Evolutionary conservation across 2,329 filamentous ascomycete species (phyloP).

Genomic region (Rhinocladiella similis): DNA sequence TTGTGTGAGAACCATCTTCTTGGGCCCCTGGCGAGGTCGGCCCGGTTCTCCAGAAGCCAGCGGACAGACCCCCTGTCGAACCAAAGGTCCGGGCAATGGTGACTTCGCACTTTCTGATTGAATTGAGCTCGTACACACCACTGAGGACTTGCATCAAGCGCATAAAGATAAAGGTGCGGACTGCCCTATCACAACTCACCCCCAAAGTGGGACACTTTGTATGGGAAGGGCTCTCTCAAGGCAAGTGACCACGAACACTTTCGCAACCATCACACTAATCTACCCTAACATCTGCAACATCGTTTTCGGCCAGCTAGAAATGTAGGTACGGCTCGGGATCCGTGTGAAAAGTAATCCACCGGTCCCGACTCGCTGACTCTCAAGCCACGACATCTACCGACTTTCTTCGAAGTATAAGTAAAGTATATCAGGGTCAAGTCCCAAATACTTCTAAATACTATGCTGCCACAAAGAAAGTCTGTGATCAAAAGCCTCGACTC

Average conservation of each 20-base stretch:
- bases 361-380: too few species aligned
- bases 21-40: constrained; percentile 4
- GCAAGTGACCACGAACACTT: background rate
- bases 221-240: background rate
- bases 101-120: constrained; percentile 8
- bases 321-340: background rate
- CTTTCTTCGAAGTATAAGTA: background rate
- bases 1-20: constrained; percentile 1
- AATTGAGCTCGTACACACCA: too few species aligned
- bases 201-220: too few species aligned
- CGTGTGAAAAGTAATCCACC: too few species aligned
- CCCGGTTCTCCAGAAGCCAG: constrained; percentile 11
- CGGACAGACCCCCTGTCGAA: background rate
- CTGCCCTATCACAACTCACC: too few species aligned
- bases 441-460: background rate
- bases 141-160: too few species aligned
- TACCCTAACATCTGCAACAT: background rate
- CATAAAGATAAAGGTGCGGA: too few species aligned
- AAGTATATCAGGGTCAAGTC: background rate
- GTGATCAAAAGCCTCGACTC: background rate
- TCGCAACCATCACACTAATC: background rate
- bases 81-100: constrained; percentile 5
- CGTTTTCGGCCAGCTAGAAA: too few species aligned
- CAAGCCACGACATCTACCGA: too few species aligned
- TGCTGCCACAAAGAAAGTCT: background rate